Evolutionary conservation across 805 yeast species (phyloP), one percentile per base, ranked within the genome.

Genomic region (Barnettozyma californica): DNA sequence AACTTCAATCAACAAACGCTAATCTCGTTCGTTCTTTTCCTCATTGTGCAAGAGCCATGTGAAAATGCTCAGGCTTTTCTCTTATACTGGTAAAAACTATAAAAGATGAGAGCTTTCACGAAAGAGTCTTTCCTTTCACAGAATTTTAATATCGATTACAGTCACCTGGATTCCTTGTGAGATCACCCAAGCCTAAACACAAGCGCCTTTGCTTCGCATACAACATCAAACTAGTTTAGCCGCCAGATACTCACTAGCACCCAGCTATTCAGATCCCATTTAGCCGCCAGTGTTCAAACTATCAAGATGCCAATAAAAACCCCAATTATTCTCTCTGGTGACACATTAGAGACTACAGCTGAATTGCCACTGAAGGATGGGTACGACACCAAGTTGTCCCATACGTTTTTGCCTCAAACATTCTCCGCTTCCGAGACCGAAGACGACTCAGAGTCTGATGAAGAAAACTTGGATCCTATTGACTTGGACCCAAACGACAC

Each of bases 381-480:
- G 13, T 41, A 27, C 27, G 48, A 46, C 11, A 29, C 50, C 19
- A 47, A 58, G 16, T 43, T 58, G 21, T 45, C 57, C 27, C 50
- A 48, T 23, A 34, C 38, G 9, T 45, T 57, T 16, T 41, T 60
- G 31, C 52, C 61, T 20, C 49, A 53, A 26, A 33, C 56, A 9
- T 58, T 55, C 45, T 54, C 61, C 2, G 51, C 58, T 7, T 52
- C 60, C 26, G 64, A 56, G 19, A 43, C 51, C 13, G 65, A 59
- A 14, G 53, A 47, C 16, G 49, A 47, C 9, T 52, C 53, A 13
- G 55, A 51, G 31, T 50, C 61, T 7, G 64, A 58, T 10, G 63
- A 58, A 13, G 48, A 49, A n/a, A 53, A 57, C 41, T 41, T 51
- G 20, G 59, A 53, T 41, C 43, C 49, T 13, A 37, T 48, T 6